A percentile compares a stretch with the other conserved stretches of the same genome.
Evolutionary conservation across 306 rosid genomes (phyloP).

Genomic region (Gastrolobium villosum): DNA sequence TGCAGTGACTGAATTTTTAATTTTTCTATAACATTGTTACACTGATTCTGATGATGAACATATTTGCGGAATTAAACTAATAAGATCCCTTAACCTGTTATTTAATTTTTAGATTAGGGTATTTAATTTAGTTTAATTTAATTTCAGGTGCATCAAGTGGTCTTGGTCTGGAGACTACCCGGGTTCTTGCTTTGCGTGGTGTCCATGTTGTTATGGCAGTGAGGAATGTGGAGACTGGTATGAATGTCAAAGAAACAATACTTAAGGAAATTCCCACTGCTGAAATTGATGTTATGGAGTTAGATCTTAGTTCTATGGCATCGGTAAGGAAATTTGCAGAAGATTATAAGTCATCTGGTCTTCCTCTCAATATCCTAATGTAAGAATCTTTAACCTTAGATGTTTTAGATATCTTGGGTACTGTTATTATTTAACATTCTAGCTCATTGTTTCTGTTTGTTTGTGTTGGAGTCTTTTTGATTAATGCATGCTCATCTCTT

Average conservation of each 20-base stretch:
- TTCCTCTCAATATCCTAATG: constrained; percentile 76
- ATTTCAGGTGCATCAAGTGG: constrained; percentile 89
- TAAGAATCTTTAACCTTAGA: constrained; percentile 47
- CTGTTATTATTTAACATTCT: not conserved
- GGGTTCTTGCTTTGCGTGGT: constrained; percentile 76
- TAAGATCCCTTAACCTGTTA: not conserved
- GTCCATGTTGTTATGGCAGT: constrained; percentile 91
- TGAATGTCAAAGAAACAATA: constrained; percentile 58
- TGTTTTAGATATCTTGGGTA: not conserved
- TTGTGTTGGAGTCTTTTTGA: constrained; percentile 9
- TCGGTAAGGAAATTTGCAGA: constrained; percentile 79
- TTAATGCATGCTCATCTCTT: not conserved
- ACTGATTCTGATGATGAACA: not conserved
- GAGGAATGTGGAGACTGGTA: constrained; percentile 68
- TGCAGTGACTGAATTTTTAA: too few species aligned
- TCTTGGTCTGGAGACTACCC: constrained; percentile 78
- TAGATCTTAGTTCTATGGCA: constrained; percentile 80
- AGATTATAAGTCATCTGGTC: constrained; percentile 70
- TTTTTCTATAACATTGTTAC: too few species aligned
- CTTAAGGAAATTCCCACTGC: constrained; percentile 67
- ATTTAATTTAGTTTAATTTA: constrained; percentile 9
- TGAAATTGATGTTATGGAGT: constrained; percentile 70
- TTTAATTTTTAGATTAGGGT: constrained; percentile 13
- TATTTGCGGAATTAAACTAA: constrained; percentile 1
- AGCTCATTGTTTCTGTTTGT: not conserved